Conservation (phyloP, 768 basidiomycete genomes). For the Terana coerulea region DNA sequence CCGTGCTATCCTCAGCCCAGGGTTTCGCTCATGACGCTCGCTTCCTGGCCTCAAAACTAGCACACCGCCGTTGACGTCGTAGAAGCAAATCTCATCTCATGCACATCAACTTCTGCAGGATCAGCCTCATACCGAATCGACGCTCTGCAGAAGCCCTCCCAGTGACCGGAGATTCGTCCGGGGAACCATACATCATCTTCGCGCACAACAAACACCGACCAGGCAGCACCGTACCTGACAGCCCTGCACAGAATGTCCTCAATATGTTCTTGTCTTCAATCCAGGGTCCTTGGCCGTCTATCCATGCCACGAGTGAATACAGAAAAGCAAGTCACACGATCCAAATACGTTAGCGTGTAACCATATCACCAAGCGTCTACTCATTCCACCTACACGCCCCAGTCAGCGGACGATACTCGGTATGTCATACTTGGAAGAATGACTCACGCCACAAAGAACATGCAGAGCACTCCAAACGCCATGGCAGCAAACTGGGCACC, state of each 20-base stretch:
- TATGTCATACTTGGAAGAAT: constrained; percentile 10
- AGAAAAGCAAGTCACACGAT: constrained; percentile 4
- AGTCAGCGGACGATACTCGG: constrained; percentile 3
- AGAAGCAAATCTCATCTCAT: background rate
- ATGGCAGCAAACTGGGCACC: constrained; percentile 79
- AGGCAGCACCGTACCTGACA: too few species aligned
- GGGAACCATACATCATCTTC: too few species aligned
- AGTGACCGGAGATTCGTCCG: too few species aligned
- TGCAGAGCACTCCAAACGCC: constrained; percentile 86
- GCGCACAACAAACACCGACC: too few species aligned
- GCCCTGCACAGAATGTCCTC: too few species aligned
- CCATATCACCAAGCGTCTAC: constrained; percentile 34
- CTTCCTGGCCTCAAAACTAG: background rate
- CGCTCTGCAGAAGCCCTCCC: too few species aligned
- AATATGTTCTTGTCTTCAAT: too few species aligned
- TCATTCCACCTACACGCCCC: constrained; percentile 67
- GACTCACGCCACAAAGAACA: constrained; percentile 81
- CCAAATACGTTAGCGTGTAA: too few species aligned
- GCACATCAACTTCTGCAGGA: background rate
- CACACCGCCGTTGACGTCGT: constrained; percentile 8
- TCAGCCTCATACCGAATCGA: background rate
- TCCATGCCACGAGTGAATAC: background rate
- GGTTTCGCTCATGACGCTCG: too few species aligned
- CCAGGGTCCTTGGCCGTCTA: too few species aligned
- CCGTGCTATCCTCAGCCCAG: too few species aligned